Base-by-base conservation (phyloP, 2,329 filamentous ascomycete genomes). In the Graphilbum sp. region DNA sequence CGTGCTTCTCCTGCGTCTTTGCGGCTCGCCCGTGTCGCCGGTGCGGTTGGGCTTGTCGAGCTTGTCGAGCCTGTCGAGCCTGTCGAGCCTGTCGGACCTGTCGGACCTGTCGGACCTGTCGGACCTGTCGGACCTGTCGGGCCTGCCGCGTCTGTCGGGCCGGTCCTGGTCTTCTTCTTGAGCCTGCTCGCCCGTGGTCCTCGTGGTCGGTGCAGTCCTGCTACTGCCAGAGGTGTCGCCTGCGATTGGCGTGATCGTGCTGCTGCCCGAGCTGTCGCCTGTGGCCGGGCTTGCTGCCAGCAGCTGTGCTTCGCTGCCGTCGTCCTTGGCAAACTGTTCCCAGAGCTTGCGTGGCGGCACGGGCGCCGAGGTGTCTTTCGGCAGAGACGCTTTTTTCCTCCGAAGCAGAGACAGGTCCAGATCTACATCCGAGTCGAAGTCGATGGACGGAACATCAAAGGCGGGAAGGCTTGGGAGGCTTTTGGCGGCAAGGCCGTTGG, bases 391-490 rank as follows among this genome's bases (percentile, higher is more conserved):
- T 34, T 36, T 5, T 19, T 18, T 29, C n/a, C 39, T 35, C 8
- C 27, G 30, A 10, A 10, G 23, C 24, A 19, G 36, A 35, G 34
- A 42, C 3, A 64, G 49, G 15, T 58, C 61, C 5, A 61, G 60
- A 8, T 40, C 41, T 11, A 32, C 3, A 46, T 68, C 61, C 49
- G 72, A 57, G 32, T 58, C 61, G 47, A 66, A 58, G 44, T 70
- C 63, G 51, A 74, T 66, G 1, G 64, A 63, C 29, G 67, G 63
- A 25, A 74, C 54, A 41, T 69, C 66, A 51, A 71, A 69, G 41
- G 55, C 51, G 13, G 63, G 54, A 18, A 62, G 49, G 39, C 47
- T 54, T 31, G 58, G 57, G 16, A 58, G 46, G 40, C 45, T 54
- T 46, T 59, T 59, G 44, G 50, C 43, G 47, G 46, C 51, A 39